phyloP scores from a whole-genome alignment of 352 stramenopile genomes.

The Pythium guiyangense region DNA sequence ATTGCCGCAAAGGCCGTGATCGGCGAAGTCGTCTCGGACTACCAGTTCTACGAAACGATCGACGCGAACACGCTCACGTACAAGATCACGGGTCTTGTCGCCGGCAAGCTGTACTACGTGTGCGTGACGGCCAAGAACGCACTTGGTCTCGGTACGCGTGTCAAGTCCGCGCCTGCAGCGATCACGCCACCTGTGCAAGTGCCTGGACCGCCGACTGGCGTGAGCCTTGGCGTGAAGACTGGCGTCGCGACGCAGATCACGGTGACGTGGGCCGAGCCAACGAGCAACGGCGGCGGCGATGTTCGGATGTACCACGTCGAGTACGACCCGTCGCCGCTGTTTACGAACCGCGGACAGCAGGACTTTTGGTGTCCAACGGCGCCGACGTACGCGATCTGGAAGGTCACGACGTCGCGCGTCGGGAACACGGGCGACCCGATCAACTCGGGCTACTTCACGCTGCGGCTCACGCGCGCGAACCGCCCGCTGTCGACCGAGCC shows the following conservation, averaged over 20 bases:
- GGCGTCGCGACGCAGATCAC: slow-evolving; percentile 71
- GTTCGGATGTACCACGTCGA: slow-evolving; percentile 78
- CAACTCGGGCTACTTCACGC: slow-evolving; percentile 45
- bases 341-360: slow-evolving; percentile 54
- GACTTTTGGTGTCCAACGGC: slow-evolving; percentile 62
- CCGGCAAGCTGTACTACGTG: slow-evolving; percentile 83
- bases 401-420: slow-evolving; percentile 30
- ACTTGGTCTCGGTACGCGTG: slow-evolving; percentile 49
- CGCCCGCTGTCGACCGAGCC: slow-evolving; percentile 48
- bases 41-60: slow-evolving; percentile 69
- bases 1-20: slow-evolving; percentile 28
- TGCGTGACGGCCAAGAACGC: slow-evolving; percentile 87
- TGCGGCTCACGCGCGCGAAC: slow-evolving; percentile 50
- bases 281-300: slow-evolving; percentile 48
- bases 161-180: slow-evolving; percentile 27
- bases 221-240: slow-evolving; percentile 70
- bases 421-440: slow-evolving; percentile 26
- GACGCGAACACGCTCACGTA: slow-evolving; percentile 53
- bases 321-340: slow-evolving; percentile 66
- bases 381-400: slow-evolving; percentile 55
- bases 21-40: slow-evolving; percentile 58
- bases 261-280: slow-evolving; percentile 41
- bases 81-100: slow-evolving; percentile 57
- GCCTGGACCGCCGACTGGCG: slow-evolving; percentile 56
- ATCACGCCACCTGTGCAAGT: slow-evolving; percentile 74